These are phyloP conservation scores for Claviceps arundinis DNA, from an alignment of 2,329 filamentous ascomycete genomes.

Conservation along the genomic window DNA sequence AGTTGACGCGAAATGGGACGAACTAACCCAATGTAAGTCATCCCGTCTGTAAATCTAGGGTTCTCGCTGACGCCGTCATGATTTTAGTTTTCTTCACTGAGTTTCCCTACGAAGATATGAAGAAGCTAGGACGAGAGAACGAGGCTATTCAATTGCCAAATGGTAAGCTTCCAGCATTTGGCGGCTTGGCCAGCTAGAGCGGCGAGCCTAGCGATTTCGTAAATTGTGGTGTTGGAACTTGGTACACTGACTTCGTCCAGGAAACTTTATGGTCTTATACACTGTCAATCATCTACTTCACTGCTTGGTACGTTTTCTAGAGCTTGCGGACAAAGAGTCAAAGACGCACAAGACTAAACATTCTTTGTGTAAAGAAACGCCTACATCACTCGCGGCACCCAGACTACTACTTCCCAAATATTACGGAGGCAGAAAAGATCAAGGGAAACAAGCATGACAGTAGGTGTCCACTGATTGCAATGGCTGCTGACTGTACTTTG, in stretches of 20 bases:
- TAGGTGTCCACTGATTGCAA: background rate
- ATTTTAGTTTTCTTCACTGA: background rate
- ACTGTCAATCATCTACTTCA: background rate
- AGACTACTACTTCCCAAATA: background rate
- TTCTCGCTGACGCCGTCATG: background rate
- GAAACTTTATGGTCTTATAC: background rate
- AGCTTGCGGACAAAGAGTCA: background rate
- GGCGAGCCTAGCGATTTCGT: too few relatives aligned
- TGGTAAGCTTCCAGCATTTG: background rate
- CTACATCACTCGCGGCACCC: background rate
- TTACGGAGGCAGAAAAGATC: background rate
- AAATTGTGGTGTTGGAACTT: background rate
- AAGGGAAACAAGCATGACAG: background rate
- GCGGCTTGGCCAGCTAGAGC: too few relatives aligned
- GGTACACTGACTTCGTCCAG: background rate
- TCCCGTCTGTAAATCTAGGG: background rate
- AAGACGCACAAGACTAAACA: background rate
- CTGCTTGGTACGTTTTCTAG: background rate
- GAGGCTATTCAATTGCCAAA: slow-evolving; percentile 1
- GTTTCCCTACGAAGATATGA: background rate
- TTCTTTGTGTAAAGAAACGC: background rate
- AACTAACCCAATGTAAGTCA: background rate
- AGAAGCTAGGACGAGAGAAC: background rate
- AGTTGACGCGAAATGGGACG: background rate
- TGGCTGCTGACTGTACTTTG: background rate